A percentile compares a stretch with the other conserved stretches of the same genome.
These are phyloP conservation scores for Neopestalotiopsis sp. DNA, from an alignment of 2,329 filamentous ascomycete genomes.

Conservation along the genomic window DNA sequence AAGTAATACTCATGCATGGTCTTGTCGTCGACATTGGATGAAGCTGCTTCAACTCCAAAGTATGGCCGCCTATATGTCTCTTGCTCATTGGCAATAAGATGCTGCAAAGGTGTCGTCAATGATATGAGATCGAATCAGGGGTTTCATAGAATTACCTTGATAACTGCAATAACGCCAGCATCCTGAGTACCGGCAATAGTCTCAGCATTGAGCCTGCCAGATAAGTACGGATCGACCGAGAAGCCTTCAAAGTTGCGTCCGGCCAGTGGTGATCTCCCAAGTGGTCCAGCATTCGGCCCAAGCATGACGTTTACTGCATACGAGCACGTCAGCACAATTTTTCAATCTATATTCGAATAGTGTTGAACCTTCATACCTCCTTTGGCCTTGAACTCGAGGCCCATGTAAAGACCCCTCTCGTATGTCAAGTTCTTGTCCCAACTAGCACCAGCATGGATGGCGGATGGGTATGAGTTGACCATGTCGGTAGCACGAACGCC, in stretches of 20 bases:
- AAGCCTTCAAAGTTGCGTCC: constrained; percentile 73
- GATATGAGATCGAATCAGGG: not conserved
- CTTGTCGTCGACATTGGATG: constrained; percentile 68
- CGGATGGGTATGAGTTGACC: constrained; percentile 53
- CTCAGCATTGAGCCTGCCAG: constrained; percentile 72
- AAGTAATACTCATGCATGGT: constrained; percentile 70
- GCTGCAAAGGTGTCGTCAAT: constrained; percentile 43
- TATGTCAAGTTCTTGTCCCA: constrained; percentile 62
- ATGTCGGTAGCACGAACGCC: constrained; percentile 53
- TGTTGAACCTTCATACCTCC: constrained; percentile 38
- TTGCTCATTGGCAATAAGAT: constrained; percentile 67
- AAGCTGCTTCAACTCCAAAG: constrained; percentile 56
- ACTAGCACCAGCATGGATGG: constrained; percentile 51
- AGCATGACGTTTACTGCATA: constrained; percentile 60
- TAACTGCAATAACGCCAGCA: constrained; percentile 79
- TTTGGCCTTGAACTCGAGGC: constrained; percentile 60
- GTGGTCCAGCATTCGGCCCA: constrained; percentile 71
- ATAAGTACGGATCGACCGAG: constrained; percentile 72
- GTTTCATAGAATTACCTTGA: constrained; percentile 50
- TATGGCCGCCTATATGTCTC: constrained; percentile 53
- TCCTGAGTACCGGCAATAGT: constrained; percentile 78
- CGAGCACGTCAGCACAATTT: not conserved
- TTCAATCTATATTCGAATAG: not conserved
- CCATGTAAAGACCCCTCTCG: constrained; percentile 56
- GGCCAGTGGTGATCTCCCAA: constrained; percentile 69